Base-by-base conservation (phyloP, 2,329 filamentous ascomycete genomes). In the Talaromyces sp. region DNA sequence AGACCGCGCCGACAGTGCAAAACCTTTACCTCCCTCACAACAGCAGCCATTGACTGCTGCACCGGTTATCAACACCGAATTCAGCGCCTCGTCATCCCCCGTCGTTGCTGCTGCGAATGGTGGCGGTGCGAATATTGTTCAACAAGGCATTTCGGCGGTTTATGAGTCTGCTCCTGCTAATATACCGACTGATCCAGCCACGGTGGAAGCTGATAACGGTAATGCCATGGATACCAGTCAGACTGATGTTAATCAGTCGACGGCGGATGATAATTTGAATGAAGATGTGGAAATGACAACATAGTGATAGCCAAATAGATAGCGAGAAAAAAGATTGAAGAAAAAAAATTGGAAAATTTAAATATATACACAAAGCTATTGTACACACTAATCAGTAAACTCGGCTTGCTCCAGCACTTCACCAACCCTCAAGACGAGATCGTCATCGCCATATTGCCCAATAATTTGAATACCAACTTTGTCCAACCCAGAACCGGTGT, bases 391-490 rank as follows among this genome's bases (percentile, higher is more conserved):
- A 26, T 27, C 21, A 43, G 56, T 51, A 41, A n/a, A 29, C 13
- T 58, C 41, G 4, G 27, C 52, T 55, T 59, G 51, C 57, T 77
- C 74, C 6, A 78, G 59, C 58, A 74, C 58, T 59, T 71, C 69
- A 14, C 73, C 76, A 26, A 76, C 72, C 55, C 70, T 70, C 53
- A 79, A 62, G 6, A 79, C 75, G 41, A 77, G 65, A 29, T 73
- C 68, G 63, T 81, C 79, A 57, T 79, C 76, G 1, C 78, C 78
- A 64, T 77, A 81, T 63, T 81, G 79, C 10, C 78, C 79, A 38
- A 81, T 74, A 3, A 80, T 65, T 59, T 81, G 79, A 24, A 81
- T 76, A 1, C 78, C 78, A 19, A 75, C 67, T 13, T 73, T 56
- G 24, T 69, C 63, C 9, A 65, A 64, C 2, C 60, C 58, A 58